Base-by-base conservation (phyloP, 768 basidiomycete species). In the Suillus clintonianus region DNA sequence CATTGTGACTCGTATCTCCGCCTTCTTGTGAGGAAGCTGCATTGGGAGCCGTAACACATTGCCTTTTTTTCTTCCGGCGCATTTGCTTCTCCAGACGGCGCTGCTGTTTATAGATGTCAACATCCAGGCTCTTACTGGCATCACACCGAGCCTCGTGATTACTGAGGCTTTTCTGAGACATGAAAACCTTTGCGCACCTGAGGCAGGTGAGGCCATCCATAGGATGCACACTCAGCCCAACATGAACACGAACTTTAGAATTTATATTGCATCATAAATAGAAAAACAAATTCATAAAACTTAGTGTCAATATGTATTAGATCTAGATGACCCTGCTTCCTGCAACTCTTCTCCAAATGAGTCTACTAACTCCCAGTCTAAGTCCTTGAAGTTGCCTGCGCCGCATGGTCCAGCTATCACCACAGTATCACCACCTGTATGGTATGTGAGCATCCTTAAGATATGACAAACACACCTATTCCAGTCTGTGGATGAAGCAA, bases 21-120 rank as follows among this genome's bases (percentile, higher is more conserved):
- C 32, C 14, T 60, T 60, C 0, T 19, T 22, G 34, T 54, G 42
- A 45, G 42, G 30, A 0, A 13, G 60, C 27, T 4, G 0, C 34
- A 0, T 61, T 2, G 1, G 0, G 17, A 51, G 19, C n/a, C n/a
- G n/a, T n/a, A n/a, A n/a, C 22, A 10, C 19, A 2, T 36, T 13
- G 24, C 22, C 22, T 34, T 15, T 53, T 60, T 0, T 50, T 4
- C 13, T 61, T 37, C 34, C 15, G n/a, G 9, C 2, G 2, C 34
- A 0, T 60, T 24, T 37, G 8, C 48, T 51, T 61, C 27, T 61
- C 48, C 15, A 61, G 43, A 3, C 17, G 6, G 9, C 17, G 15
- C 22, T 61, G 60, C 36, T 17, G 36, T 22, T 51, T 61, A 24
- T 51, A 61, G 24, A 61, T 2, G 1, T 61, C 50, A 61, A 32